Percentiles rank a stretch among this genome's conserved stretches.
Evolutionary conservation across 164 flowering plant species (phyloP).

Genomic region (Stephania japonica): DNA sequence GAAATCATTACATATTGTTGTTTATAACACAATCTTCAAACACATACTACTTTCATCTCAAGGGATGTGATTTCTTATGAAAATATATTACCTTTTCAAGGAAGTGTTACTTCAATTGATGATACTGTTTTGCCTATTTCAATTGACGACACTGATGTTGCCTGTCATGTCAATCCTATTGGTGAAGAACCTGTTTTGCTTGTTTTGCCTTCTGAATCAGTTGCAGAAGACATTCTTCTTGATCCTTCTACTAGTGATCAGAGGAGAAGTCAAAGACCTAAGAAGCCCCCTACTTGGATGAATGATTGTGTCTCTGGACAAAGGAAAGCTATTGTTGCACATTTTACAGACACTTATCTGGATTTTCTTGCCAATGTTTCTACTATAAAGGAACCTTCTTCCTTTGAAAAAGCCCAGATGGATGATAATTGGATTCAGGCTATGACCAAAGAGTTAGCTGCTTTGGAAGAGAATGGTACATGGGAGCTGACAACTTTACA

Average conservation of each 20-base stretch:
- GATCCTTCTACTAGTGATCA: too few relatives aligned
- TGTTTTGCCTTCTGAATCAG: not conserved
- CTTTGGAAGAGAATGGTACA: too few relatives aligned
- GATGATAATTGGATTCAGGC: not conserved
- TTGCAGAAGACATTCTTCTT: too few relatives aligned
- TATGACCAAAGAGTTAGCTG: not conserved
- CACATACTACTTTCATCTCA: not conserved
- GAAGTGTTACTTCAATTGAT: not conserved
- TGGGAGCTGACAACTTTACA: too few relatives aligned
- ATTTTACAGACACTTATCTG: not conserved
- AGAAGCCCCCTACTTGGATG: too few relatives aligned
- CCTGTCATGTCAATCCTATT: not conserved
- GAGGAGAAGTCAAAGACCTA: too few relatives aligned
- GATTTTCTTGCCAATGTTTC: not conserved
- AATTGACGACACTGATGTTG: not conserved
- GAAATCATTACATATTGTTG: too few relatives aligned
- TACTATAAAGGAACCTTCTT: not conserved
- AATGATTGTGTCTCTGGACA: too few relatives aligned
- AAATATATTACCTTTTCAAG: not conserved
- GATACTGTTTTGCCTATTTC: not conserved
- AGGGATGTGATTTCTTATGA: constrained; percentile 3
- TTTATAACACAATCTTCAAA: not conserved
- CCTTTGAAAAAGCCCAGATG: not conserved
- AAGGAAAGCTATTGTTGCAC: too few relatives aligned
- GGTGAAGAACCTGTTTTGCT: too few relatives aligned